phyloP scores from a whole-genome alignment of 306 rosid species.

The Crotalaria pallida region DNA sequence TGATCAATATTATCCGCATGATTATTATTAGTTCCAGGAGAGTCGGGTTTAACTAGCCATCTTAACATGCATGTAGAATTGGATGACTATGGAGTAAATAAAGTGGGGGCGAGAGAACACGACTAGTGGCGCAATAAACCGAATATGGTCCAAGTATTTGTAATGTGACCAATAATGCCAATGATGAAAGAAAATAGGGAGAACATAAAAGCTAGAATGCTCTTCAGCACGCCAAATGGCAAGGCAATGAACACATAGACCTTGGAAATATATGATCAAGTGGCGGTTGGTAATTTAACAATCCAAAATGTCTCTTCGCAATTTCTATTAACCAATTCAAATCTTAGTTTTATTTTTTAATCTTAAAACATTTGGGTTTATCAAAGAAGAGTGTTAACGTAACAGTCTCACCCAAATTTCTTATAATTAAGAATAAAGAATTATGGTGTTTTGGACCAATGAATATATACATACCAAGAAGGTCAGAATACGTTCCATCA shows the following conservation, averaged over 20 bases:
- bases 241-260: neutral
- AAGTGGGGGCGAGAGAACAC: neutral
- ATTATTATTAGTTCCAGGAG: conserved; percentile 26
- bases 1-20: conserved; percentile 23
- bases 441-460: conserved; percentile 1
- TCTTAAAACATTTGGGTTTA: no score
- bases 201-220: neutral
- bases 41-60: conserved; percentile 12
- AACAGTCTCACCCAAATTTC: no score
- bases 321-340: no score
- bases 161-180: neutral
- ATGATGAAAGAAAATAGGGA: conserved; percentile 3
- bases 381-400: no score
- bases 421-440: conserved; percentile 8
- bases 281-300: neutral
- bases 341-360: no score
- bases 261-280: neutral
- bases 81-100: neutral
- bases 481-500: conserved; percentile 13
- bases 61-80: conserved; percentile 2
- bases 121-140: neutral
- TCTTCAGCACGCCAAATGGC: conserved; percentile 29
- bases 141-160: conserved; percentile 1
- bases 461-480: neutral
- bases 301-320: no score